Evolutionary conservation across 2,329 filamentous ascomycete genomes (phyloP).

Genomic region (Leptographium galeiforme): DNA sequence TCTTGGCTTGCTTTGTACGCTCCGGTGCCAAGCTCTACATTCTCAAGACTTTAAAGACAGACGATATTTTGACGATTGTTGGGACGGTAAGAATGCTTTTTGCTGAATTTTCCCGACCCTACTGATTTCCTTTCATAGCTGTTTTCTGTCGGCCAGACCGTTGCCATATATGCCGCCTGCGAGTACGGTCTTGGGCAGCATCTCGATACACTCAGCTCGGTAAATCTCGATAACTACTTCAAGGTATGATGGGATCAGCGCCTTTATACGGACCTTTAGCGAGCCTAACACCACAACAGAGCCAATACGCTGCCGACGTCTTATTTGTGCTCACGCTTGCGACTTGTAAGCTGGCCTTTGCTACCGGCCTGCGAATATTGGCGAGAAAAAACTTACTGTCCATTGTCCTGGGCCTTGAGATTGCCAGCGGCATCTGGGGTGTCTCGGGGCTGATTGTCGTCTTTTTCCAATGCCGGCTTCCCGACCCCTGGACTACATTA

Average conservation of each 20-base stretch:
- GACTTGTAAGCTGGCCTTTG: conserved; percentile 1
- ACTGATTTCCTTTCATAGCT: not conserved
- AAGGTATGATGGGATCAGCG: not conserved
- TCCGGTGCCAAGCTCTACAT: not conserved
- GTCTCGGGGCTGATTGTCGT: not conserved
- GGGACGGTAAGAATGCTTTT: not conserved
- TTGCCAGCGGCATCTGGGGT: not conserved
- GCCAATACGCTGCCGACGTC: conserved; percentile 1
- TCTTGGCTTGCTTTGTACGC: not conserved
- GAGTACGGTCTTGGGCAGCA: conserved; percentile 1
- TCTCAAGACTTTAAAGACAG: not conserved
- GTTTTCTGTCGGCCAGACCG: conserved; percentile 1
- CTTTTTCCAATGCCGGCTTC: conserved; percentile 2
- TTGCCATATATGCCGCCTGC: conserved; percentile 1
- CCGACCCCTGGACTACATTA: not conserved
- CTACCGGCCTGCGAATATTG: not conserved
- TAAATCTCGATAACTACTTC: not conserved
- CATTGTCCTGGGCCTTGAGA: not conserved
- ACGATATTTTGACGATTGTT: not conserved
- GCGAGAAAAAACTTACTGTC: not conserved
- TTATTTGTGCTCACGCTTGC: not conserved
- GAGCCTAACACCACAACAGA: not conserved
- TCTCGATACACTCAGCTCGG: not conserved
- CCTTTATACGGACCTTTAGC: not conserved
- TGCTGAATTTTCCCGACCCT: not conserved